Evolutionary conservation across 306 rosid species (phyloP), one percentile per base, ranked within the genome.

Genomic region (Sicyos edulis): DNA sequence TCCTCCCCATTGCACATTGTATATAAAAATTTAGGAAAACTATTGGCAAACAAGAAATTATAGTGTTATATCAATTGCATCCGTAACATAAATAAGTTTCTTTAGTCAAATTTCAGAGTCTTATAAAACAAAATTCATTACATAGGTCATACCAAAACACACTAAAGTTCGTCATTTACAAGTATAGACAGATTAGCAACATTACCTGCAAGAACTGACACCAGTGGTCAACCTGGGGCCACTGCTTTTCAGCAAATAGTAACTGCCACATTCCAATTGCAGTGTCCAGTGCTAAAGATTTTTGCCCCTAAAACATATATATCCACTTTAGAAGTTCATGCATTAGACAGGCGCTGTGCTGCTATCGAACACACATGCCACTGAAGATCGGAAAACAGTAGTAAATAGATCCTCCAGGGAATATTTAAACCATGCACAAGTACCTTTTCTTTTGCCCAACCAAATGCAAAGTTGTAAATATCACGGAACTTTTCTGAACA

Each of bases 191-290:
- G 73, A 50, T 51, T 22, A 20, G 29, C 22, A 56, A 40, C 62
- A 56, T 75, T 74, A 95, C 99, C 96, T 89, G 99, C 80, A 95
- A 83, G 85, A 95, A 95, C 78, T 91, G 97, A 83, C 97, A 91
- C 99, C 99, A 95, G 65, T 85, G 95, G 77, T 95, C 99, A 55
- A 95, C 99, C 78, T 85, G 79, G 6, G 92, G 95, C 99, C 99
- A 95, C 84, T 89, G 96, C 86, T 79, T 95, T 83, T 95, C 99
- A 8, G 97, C 97, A 82, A 95, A 95, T 63, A 95, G 81, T 79
- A 95, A 88, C 80, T 95, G 96, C 99, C 99, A 95, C 99, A 95
- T 95, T 79, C 99, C 99, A 78, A 95, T 95, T 45, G 99, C 99
- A 42, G 99, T 95, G 82, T 95, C 99, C 86, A 95, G 81, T 21